Evolutionary conservation across 1,284 basidiomycete genomes (phyloP).

Genomic region (Veloporphyrellus conicus): DNA sequence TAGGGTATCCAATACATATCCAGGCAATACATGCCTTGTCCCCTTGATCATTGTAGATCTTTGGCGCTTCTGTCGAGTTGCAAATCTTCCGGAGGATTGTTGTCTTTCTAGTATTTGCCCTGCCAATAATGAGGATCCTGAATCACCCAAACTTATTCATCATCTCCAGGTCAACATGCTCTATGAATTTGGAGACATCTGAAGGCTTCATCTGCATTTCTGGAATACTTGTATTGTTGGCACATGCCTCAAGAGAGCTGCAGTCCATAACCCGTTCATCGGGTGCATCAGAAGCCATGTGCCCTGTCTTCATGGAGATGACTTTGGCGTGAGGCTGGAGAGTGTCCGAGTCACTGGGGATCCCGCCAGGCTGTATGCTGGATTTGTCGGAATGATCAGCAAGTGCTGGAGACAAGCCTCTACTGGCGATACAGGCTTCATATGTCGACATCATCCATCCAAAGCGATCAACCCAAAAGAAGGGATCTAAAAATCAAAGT

Average conservation of each 20-base stretch:
- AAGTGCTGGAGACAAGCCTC: too few species aligned
- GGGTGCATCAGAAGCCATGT: too few species aligned
- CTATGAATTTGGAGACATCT: background rate
- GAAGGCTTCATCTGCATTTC: background rate
- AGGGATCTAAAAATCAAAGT: too few species aligned
- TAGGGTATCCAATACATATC: background rate
- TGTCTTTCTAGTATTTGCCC: slow-evolving; percentile 10
- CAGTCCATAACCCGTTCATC: background rate
- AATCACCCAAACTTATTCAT: background rate
- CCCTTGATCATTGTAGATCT: slow-evolving; percentile 3
- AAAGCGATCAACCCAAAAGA: too few species aligned
- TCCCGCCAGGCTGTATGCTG: too few species aligned
- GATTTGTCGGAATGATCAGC: too few species aligned
- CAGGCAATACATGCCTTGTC: background rate
- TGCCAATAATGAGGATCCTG: background rate
- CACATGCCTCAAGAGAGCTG: background rate
- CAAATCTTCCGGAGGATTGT: slow-evolving; percentile 10
- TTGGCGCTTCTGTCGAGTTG: slow-evolving; percentile 2
- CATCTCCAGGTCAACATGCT: too few species aligned
- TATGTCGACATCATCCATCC: too few species aligned
- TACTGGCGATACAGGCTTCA: too few species aligned
- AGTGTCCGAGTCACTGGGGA: too few species aligned
- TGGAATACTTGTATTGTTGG: background rate
- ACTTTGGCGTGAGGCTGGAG: too few species aligned
- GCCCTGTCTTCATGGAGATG: too few species aligned